Evolutionary conservation across 2,329 filamentous ascomycete genomes (phyloP).

Genomic region (Arthrobotrys sphaeroides): DNA sequence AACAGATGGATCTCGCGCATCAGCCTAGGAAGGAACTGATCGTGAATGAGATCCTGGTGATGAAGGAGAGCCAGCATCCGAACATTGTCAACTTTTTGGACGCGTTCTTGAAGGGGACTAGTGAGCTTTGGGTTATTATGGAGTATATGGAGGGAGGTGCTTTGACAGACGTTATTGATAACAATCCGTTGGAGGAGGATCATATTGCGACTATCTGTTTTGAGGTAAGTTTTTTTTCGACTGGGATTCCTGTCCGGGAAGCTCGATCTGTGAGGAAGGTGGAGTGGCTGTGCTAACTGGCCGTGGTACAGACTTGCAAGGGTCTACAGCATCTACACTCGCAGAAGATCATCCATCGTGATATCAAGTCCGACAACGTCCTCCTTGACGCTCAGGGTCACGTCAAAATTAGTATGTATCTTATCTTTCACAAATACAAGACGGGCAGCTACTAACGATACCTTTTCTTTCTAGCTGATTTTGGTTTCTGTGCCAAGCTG

Average conservation of each 20-base stretch:
- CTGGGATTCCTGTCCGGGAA: not conserved
- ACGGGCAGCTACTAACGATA: conserved; percentile 18
- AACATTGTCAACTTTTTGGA: conserved; percentile 99
- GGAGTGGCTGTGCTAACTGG: not conserved
- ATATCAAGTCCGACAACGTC: conserved; percentile 99
- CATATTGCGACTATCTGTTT: conserved; percentile 97
- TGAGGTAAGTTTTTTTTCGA: conserved; percentile 72
- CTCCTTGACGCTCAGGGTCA: conserved; percentile 91
- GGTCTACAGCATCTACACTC: conserved; percentile 92
- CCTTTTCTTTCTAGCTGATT: conserved; percentile 75
- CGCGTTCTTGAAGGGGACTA: conserved; percentile 93
- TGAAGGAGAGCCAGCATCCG: conserved; percentile 97
- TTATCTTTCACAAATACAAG: not conserved
- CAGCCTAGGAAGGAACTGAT: conserved; percentile 98
- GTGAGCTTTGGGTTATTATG: conserved; percentile 99
- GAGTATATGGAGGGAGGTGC: conserved; percentile 99
- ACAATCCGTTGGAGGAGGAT: conserved; percentile 94
- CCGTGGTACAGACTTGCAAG: conserved; percentile 78
- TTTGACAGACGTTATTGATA: conserved; percentile 97
- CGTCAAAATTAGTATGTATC: conserved; percentile 96
- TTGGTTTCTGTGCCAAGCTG: conserved; percentile 98
- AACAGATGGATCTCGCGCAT: conserved; percentile 98
- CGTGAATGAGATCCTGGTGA: conserved; percentile 99
- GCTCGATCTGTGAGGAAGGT: too few relatives aligned
- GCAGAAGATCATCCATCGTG: conserved; percentile 97